Evolutionary conservation across 108 stramenopile species (phyloP).

Genomic region (Schizochytrium sp.): DNA sequence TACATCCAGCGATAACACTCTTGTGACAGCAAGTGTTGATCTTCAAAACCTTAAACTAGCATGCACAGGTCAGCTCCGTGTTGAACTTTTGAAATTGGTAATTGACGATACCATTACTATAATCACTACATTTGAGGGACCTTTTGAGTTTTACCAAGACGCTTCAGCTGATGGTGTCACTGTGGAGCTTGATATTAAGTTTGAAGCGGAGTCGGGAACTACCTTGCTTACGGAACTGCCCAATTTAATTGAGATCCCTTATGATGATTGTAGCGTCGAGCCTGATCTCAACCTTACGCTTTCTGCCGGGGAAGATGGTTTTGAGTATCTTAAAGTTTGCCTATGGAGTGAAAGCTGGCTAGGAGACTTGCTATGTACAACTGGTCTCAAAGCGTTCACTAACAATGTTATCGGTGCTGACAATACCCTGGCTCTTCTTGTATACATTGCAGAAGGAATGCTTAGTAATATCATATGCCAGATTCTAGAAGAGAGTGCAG

Average conservation of each 20-base stretch:
- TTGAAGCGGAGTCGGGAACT: not conserved
- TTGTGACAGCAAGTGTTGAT: not conserved
- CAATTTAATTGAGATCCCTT: not conserved
- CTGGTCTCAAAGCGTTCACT: not conserved
- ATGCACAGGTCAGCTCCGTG: conserved; percentile 30
- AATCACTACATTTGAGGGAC: conserved; percentile 26
- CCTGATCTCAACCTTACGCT: not conserved
- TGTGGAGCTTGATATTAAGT: not conserved
- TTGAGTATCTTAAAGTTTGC: not conserved
- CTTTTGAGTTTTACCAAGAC: not conserved
- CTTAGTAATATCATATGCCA: conserved; percentile 42
- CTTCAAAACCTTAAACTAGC: not conserved
- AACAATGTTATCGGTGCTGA: not conserved
- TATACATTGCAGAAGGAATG: not conserved
- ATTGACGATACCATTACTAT: not conserved
- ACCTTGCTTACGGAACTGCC: not conserved
- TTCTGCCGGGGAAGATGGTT: not conserved
- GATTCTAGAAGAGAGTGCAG: conserved; percentile 11
- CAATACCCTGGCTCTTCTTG: conserved; percentile 10
- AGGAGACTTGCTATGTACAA: too few relatives aligned
- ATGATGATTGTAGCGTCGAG: conserved; percentile 16
- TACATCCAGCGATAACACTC: not conserved
- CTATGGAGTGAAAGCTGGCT: not conserved
- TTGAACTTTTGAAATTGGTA: not conserved
- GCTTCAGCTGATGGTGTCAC: conserved; percentile 2